Conservation (phyloP, 192 early-diverging fungal species). For the Diversispora eburnea region DNA sequence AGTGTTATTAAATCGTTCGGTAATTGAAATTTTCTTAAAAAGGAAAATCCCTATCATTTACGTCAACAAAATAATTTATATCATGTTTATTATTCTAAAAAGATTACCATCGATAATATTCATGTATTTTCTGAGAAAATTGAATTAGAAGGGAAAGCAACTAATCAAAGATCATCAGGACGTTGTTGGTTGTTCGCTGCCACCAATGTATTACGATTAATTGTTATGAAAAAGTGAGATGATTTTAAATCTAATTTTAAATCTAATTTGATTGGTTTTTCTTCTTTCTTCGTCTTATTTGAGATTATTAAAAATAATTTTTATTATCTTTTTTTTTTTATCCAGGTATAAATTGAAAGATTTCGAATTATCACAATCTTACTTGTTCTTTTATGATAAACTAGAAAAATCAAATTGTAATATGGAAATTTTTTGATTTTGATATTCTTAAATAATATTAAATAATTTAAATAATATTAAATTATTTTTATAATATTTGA, state of each 20-base stretch:
- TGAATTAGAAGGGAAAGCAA: conserved; percentile 49
- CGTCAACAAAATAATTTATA: conserved; percentile 28
- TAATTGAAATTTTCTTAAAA: conserved; percentile 1
- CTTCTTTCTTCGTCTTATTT: not conserved
- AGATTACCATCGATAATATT: conserved; percentile 47
- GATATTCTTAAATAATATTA: not conserved
- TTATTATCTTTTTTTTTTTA: not conserved
- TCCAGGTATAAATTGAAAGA: conserved; percentile 65
- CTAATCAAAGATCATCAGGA: conserved; percentile 72
- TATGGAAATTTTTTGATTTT: not conserved
- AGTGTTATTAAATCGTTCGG: conserved; percentile 57
- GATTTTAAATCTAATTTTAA: not conserved
- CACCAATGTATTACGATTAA: conserved; percentile 65
- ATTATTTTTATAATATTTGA: not conserved
- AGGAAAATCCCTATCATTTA: conserved; percentile 1
- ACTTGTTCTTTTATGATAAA: conserved; percentile 75
- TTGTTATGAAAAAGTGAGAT: conserved; percentile 57
- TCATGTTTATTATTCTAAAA: conserved; percentile 38
- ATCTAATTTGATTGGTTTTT: not conserved
- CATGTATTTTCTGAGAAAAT: conserved; percentile 59
- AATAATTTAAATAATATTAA: not conserved
- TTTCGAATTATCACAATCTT: conserved; percentile 76
- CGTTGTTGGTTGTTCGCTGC: conserved; percentile 85
- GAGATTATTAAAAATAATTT: not conserved
- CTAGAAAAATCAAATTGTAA: conserved; percentile 77